phyloP scores from a whole-genome alignment of 2,329 filamentous ascomycete genomes.

The Aspergillus ochraceus region DNA sequence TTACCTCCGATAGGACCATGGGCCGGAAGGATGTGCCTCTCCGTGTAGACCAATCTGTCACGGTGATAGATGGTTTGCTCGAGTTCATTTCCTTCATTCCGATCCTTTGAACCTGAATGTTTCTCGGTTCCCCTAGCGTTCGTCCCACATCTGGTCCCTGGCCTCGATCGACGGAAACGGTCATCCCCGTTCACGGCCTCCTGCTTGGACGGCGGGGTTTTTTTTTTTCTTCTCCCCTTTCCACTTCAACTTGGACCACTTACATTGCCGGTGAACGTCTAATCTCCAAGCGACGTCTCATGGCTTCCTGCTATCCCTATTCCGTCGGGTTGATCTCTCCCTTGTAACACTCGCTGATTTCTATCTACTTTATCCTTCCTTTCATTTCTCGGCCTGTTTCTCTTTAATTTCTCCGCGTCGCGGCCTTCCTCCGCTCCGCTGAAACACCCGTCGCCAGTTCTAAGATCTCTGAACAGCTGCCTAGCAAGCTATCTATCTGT shows the following conservation, averaged over 20 bases:
- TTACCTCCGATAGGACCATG: neutral
- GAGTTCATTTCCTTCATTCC: neutral
- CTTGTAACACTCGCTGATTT: neutral
- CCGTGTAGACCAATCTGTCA: neutral
- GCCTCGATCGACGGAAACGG: neutral
- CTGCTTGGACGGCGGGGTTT: neutral
- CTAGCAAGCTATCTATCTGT: neutral
- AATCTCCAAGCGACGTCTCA: neutral
- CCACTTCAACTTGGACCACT: neutral
- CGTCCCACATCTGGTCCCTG: neutral
- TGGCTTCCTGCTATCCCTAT: conserved; percentile 1
- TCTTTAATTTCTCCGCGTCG: conserved; percentile 8
- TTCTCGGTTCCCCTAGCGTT: conserved; percentile 1
- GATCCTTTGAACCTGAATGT: neutral
- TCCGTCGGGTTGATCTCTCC: conserved; percentile 1
- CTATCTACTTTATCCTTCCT: conserved; percentile 10
- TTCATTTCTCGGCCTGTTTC: neutral
- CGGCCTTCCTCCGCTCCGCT: neutral
- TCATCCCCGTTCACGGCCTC: neutral
- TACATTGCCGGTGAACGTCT: neutral
- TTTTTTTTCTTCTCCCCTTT: neutral
- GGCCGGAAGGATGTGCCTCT: neutral
- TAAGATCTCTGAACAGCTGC: neutral
- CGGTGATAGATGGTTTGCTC: neutral
- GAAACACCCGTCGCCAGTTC: neutral